Evolutionary conservation across 805 yeast species (phyloP).

Genomic region (Yamadazyma sp.): DNA sequence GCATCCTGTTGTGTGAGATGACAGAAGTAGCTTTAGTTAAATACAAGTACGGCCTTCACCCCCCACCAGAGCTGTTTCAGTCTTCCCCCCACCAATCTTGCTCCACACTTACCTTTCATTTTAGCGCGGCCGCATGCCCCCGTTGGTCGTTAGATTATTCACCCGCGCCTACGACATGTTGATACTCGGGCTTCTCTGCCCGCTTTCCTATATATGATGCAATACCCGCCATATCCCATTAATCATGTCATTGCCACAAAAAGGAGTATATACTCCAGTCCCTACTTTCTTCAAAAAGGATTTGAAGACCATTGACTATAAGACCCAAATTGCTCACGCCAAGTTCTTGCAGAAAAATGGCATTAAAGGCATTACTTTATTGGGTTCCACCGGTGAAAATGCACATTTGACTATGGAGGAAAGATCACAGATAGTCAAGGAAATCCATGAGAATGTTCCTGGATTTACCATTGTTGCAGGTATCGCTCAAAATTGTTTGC

Average conservation of each 20-base stretch:
- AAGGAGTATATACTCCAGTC: constrained; percentile 52
- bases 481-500: constrained; percentile 45
- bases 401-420: constrained; percentile 50
- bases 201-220: constrained; percentile 1
- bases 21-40: constrained; percentile 10
- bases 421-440: constrained; percentile 33
- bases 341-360: constrained; percentile 43
- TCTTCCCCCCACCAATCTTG: too few relatives aligned
- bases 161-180: too few relatives aligned
- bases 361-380: constrained; percentile 46
- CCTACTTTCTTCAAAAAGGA: constrained; percentile 54
- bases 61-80: too few relatives aligned
- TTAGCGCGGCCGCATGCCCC: too few relatives aligned
- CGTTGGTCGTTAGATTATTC: too few relatives aligned
- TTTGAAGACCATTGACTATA: constrained; percentile 41
- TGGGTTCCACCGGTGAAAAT: constrained; percentile 59
- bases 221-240: background rate
- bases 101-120: too few relatives aligned
- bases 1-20: too few relatives aligned
- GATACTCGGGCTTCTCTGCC: too few relatives aligned
- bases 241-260: constrained; percentile 1
- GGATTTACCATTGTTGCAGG: constrained; percentile 49
- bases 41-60: too few relatives aligned
- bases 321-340: constrained; percentile 47
- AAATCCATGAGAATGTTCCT: constrained; percentile 37